These are phyloP conservation scores for Plasmodium reichenowi DNA, from an alignment of 169 alveolate species.

Conservation along the genomic window DNA sequence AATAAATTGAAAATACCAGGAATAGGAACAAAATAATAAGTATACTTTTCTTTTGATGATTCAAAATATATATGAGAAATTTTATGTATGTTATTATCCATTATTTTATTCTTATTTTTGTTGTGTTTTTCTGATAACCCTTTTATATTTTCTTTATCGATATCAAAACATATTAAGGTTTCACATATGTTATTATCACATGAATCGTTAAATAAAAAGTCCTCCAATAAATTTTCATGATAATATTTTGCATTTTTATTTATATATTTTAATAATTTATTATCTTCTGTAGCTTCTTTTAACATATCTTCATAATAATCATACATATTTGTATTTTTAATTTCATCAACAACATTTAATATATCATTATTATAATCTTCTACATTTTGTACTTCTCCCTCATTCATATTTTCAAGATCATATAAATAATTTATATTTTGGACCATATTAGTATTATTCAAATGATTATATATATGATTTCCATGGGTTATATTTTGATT, in stretches of 20 bases:
- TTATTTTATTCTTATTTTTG: background rate
- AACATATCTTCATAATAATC: background rate
- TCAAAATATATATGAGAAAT: constrained; percentile 21
- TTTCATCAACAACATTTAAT: background rate
- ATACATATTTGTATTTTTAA: background rate
- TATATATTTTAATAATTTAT: background rate
- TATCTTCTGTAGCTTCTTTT: constrained; percentile 1
- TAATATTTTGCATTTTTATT: background rate
- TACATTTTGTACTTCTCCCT: background rate
- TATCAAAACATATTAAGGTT: constrained; percentile 4
- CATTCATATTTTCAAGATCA: background rate
- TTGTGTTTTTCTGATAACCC: background rate
- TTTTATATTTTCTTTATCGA: background rate
- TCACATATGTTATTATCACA: background rate
- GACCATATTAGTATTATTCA: too few species aligned
- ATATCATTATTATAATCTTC: background rate
- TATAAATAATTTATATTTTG: background rate
- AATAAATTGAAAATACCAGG: constrained; percentile 27
- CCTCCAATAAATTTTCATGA: background rate
- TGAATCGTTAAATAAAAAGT: constrained; percentile 11
- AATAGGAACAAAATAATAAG: constrained; percentile 20
- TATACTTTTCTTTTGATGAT: constrained; percentile 20
- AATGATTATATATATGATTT: too few species aligned
- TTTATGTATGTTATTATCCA: background rate
- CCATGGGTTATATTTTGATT: too few species aligned